Evolutionary conservation across 495 filamentous ascomycete genomes (phyloP).

Genomic region (Chaetomium tenue): DNA sequence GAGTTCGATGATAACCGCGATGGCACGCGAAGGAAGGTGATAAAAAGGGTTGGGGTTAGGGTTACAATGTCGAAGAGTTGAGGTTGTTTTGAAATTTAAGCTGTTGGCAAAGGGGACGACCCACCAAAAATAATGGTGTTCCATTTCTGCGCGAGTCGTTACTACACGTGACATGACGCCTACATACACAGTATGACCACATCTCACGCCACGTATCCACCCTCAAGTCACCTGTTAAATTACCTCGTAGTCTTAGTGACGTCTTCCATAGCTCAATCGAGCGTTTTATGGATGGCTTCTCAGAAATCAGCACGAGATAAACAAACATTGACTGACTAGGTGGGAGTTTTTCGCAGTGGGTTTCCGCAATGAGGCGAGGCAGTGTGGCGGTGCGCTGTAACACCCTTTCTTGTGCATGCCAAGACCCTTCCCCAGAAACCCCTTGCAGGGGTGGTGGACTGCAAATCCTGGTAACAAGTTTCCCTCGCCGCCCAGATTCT

Average conservation of each 20-base stretch:
- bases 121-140: not conserved
- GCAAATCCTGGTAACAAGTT: conserved; percentile 4
- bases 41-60: conserved; percentile 41
- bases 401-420: conserved; percentile 31
- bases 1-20: conserved; percentile 6
- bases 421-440: conserved; percentile 17
- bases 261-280: too few relatives aligned
- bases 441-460: conserved; percentile 12
- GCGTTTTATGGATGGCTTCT: too few relatives aligned
- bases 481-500: conserved; percentile 7
- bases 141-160: not conserved
- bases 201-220: too few relatives aligned
- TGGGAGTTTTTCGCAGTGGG: not conserved
- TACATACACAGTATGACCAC: too few relatives aligned
- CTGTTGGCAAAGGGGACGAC: conserved; percentile 7
- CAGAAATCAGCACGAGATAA: too few relatives aligned
- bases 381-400: conserved; percentile 27
- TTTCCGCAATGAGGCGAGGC: not conserved
- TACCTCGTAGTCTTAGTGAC: too few relatives aligned
- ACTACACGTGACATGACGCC: not conserved
- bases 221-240: too few relatives aligned
- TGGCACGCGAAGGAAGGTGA: not conserved
- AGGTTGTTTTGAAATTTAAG: conserved; percentile 31
- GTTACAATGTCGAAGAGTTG: conserved; percentile 24
- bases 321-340: too few relatives aligned